These are phyloP conservation scores for Neofusicoccum cordaticola DNA, from an alignment of 2,329 filamentous ascomycete species.

Conservation along the genomic window DNA sequence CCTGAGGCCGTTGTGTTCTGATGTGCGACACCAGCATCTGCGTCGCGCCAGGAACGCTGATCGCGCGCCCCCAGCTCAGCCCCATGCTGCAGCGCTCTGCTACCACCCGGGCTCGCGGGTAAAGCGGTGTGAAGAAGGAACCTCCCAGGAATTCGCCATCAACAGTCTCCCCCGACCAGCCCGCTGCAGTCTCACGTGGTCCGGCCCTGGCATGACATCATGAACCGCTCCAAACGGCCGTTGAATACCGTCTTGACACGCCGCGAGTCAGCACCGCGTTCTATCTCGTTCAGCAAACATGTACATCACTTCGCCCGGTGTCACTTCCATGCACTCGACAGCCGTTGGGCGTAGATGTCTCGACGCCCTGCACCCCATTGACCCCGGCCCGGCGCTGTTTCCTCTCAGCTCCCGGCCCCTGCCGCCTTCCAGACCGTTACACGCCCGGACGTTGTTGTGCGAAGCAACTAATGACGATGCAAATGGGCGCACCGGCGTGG, in stretches of 20 bases:
- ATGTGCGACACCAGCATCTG: slow-evolving; percentile 8
- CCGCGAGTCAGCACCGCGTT: neutral
- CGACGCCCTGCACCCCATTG: neutral
- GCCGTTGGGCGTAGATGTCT: neutral
- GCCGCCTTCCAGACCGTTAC: slow-evolving; percentile 16
- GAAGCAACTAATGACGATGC: neutral
- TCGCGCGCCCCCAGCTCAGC: neutral
- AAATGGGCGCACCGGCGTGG: neutral
- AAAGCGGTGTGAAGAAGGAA: slow-evolving; percentile 13
- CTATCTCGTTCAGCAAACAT: neutral
- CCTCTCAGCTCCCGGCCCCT: slow-evolving; percentile 7
- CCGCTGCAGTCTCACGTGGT: slow-evolving; percentile 10
- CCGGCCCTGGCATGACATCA: slow-evolving; percentile 13
- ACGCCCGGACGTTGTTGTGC: slow-evolving; percentile 16
- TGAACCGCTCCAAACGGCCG: slow-evolving; percentile 10
- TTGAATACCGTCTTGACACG: slow-evolving; percentile 1
- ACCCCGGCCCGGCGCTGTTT: neutral
- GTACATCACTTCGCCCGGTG: neutral
- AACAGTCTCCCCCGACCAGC: neutral
- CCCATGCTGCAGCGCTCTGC: neutral
- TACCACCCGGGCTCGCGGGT: neutral
- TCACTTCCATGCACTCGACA: neutral
- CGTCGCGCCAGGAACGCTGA: slow-evolving; percentile 8
- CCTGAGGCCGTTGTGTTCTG: neutral
- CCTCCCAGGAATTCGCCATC: slow-evolving; percentile 5